phyloP scores from a whole-genome alignment of 208 protist species.

The Wallacemonas collosoma region DNA sequence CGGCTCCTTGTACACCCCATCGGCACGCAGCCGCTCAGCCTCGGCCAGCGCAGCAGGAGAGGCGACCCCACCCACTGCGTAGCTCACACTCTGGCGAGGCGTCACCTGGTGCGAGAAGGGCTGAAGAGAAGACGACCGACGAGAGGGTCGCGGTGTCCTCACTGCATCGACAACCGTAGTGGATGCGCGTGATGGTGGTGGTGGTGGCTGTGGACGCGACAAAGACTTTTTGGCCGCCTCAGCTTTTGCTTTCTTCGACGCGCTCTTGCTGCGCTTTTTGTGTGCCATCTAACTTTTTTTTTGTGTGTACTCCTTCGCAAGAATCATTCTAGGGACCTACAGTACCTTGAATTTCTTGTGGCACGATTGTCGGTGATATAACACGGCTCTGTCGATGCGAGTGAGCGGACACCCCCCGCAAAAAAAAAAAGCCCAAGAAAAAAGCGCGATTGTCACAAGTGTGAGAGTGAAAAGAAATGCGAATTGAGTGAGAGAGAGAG shows the following conservation, averaged over 20 bases:
- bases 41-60: not conserved
- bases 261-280: not conserved
- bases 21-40: conserved; percentile 1
- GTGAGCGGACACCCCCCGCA: not conserved
- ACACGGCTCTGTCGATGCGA: too few species aligned
- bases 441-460: not conserved
- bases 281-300: conserved; percentile 6
- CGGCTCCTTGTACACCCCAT: conserved; percentile 1
- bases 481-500: not conserved
- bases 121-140: conserved; percentile 6
- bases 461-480: not conserved
- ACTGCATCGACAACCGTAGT: too few species aligned
- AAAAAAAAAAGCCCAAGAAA: conserved; percentile 10
- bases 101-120: conserved; percentile 11
- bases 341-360: too few species aligned
- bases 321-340: too few species aligned
- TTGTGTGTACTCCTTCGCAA: not conserved
- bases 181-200: too few species aligned
- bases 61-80: conserved; percentile 4
- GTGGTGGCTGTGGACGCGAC: too few species aligned
- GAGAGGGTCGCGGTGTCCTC: not conserved
- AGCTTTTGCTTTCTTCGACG: conserved; percentile 9
- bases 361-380: too few species aligned
- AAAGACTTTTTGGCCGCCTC: not conserved
- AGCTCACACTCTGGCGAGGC: not conserved